Conservation (phyloP, 78 protist genomes). For the Anaeramoeba flamelloides region DNA sequence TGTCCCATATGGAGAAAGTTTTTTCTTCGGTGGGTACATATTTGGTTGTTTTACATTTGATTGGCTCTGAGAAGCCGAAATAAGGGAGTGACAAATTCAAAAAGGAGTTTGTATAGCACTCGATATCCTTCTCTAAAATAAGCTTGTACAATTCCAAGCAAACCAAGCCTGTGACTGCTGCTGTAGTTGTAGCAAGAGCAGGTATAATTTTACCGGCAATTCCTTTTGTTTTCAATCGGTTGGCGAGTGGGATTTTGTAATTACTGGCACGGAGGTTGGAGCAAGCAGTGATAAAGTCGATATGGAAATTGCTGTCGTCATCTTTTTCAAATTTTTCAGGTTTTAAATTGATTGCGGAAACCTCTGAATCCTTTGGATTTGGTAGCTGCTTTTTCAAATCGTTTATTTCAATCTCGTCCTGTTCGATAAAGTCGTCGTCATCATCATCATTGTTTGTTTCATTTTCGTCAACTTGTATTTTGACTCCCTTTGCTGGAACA, state of each 20-base stretch:
- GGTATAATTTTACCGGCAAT: slow-evolving; percentile 70
- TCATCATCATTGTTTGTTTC: background rate
- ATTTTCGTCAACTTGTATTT: background rate
- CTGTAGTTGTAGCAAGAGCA: slow-evolving; percentile 99
- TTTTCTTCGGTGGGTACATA: background rate
- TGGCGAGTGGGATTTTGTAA: slow-evolving; percentile 52
- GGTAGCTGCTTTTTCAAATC: background rate
- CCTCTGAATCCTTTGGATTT: background rate
- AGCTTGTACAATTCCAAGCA: slow-evolving; percentile 70
- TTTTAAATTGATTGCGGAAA: background rate
- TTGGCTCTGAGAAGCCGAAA: background rate
- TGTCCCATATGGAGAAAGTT: slow-evolving; percentile 19
- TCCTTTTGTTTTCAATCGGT: background rate
- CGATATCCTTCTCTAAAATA: slow-evolving; percentile 7
- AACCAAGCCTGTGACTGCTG: slow-evolving; percentile 53
- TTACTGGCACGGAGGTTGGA: slow-evolving; percentile 91
- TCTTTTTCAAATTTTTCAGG: slow-evolving; percentile 71
- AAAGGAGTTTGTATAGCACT: background rate
- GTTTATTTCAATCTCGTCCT: background rate
- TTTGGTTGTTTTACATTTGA: background rate
- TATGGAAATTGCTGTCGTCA: slow-evolving; percentile 95
- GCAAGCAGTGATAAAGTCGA: slow-evolving; percentile 66
- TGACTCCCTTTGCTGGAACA: background rate
- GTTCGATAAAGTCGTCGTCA: background rate
- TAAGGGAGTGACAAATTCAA: background rate